Evolutionary conservation across 2,329 filamentous ascomycete species (phyloP).

Genomic region (Colletotrichum tabaci): DNA sequence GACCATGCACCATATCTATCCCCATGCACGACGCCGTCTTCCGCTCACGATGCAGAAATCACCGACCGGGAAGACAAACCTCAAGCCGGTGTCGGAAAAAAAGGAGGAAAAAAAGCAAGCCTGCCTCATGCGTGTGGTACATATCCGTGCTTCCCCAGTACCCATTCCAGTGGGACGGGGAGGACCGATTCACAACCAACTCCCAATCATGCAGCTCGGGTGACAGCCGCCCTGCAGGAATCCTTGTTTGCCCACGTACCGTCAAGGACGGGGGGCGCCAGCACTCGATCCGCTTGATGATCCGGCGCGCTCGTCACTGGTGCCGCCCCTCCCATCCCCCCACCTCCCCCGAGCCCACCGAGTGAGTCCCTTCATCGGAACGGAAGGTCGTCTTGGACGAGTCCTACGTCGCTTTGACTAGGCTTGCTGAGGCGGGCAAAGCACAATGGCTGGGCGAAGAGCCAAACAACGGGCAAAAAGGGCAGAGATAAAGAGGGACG

Average conservation of each 20-base stretch:
- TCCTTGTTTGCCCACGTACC: not conserved
- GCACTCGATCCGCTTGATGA: not conserved
- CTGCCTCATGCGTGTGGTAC: not conserved
- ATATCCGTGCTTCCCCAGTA: not conserved
- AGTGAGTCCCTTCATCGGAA: not conserved
- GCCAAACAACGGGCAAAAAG: not conserved
- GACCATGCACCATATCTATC: not conserved
- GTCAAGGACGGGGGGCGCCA: not conserved
- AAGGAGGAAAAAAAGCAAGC: not conserved
- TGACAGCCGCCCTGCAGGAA: not conserved
- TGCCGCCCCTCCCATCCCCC: too few relatives aligned
- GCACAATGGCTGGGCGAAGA: not conserved
- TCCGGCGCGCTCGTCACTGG: not conserved
- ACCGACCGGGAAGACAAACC: not conserved
- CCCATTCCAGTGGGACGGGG: not conserved
- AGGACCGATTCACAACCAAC: not conserved
- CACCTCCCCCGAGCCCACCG: too few relatives aligned
- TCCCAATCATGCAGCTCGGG: not conserved
- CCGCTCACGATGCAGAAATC: slow-evolving; percentile 10
- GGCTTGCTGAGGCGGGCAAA: not conserved
- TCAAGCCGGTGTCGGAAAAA: not conserved
- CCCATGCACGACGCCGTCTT: not conserved
- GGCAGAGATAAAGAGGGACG: not conserved
- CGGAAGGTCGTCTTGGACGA: not conserved
- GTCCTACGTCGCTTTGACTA: not conserved